Conservation (phyloP, 106 monocot genomes). For the Amphibolis antarctica region DNA sequence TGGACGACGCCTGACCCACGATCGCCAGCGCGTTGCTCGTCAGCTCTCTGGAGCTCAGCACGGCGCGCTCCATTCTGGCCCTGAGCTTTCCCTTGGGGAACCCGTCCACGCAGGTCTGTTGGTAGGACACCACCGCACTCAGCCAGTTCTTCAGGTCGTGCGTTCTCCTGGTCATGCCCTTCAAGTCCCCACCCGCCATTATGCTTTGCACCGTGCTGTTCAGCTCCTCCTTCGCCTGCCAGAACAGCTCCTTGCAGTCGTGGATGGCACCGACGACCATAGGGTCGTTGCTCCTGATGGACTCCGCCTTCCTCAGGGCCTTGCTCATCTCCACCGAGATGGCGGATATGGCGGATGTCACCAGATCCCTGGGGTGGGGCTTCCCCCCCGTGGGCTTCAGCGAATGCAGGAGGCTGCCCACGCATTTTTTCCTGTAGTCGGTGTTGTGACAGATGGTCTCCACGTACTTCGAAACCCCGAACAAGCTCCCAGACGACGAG, state of each 20-base stretch:
- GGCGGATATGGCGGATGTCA: conserved; percentile 41
- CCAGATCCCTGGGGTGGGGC: conserved; percentile 37
- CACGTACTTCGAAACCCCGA: background rate
- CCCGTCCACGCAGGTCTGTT: conserved; percentile 72
- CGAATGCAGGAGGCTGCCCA: conserved; percentile 7
- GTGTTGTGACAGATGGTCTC: background rate
- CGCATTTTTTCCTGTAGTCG: conserved; percentile 20
- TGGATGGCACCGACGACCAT: conserved; percentile 34
- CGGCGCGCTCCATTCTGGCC: conserved; percentile 47
- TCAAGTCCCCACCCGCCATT: conserved; percentile 17
- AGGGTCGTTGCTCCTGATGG: conserved; percentile 31
- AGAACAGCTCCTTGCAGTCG: conserved; percentile 45
- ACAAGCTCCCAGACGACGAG: background rate
- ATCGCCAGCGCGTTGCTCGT: conserved; percentile 85
- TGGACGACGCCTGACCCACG: conserved; percentile 17
- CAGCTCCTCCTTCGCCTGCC: conserved; percentile 39
- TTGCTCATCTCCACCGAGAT: conserved; percentile 21
- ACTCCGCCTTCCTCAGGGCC: conserved; percentile 28
- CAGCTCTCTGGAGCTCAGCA: conserved; percentile 41
- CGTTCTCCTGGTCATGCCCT: conserved; percentile 25
- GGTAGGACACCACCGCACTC: conserved; percentile 65
- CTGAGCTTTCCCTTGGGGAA: conserved; percentile 64
- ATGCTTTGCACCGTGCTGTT: conserved; percentile 15
- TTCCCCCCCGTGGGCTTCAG: conserved; percentile 4
- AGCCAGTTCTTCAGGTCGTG: conserved; percentile 65